phyloP scores from a whole-genome alignment of 225 moss, liverwort and hornwort species.

The Pseudoscleropodium purum region DNA sequence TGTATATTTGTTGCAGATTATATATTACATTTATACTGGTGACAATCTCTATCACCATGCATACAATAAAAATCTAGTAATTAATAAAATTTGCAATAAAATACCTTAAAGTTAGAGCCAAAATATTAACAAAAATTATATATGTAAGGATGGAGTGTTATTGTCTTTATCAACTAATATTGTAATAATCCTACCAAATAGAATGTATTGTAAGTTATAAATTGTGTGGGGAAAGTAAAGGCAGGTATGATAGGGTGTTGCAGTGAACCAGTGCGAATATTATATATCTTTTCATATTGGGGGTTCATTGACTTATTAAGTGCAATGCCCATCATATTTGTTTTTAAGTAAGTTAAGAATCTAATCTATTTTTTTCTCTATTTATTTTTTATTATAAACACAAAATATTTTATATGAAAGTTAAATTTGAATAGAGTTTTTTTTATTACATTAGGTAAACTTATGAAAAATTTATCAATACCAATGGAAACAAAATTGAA shows the following conservation, averaged over 20 bases:
- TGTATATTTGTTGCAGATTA: slow-evolving; percentile 38
- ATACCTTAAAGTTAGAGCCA: background rate
- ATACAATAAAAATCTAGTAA: background rate
- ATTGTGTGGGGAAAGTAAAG: slow-evolving; percentile 7
- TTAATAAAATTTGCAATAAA: background rate
- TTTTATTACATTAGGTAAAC: background rate
- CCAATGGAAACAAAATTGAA: background rate
- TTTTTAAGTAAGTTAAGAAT: slow-evolving; percentile 39
- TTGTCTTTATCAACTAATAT: background rate
- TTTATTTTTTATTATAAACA: background rate
- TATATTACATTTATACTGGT: slow-evolving; percentile 31
- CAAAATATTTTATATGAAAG: background rate
- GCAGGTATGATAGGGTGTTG: slow-evolving; percentile 20
- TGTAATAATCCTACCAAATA: background rate
- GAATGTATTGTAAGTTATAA: background rate
- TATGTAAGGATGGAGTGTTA: background rate
- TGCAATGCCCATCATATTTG: slow-evolving; percentile 48
- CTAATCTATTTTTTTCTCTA: no score
- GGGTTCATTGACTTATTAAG: slow-evolving; percentile 65
- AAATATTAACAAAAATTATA: background rate
- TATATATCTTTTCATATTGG: slow-evolving; percentile 62
- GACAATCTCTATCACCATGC: background rate
- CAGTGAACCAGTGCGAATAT: slow-evolving; percentile 74
- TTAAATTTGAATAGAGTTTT: background rate
- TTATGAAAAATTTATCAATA: background rate